phyloP scores from a whole-genome alignment of 108 stramenopile genomes.

The Nitzschia sp. region DNA sequence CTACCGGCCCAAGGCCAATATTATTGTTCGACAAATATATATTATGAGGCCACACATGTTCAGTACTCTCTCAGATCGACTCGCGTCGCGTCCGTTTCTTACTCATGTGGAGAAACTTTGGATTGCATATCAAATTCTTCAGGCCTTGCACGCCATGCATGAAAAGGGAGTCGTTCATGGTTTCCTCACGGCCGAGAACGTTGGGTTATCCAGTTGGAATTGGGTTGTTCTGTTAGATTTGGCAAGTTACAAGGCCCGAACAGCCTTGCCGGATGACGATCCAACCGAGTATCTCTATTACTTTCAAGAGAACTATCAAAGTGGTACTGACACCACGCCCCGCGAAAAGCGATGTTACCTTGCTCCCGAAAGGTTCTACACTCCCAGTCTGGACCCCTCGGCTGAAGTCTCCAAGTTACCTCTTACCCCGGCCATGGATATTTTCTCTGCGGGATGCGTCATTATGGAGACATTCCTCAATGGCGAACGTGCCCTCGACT shows the following conservation, averaged over 20 bases:
- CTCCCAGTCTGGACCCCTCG: conserved; percentile 26
- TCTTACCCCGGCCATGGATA: conserved; percentile 91
- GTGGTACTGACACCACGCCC: conserved; percentile 30
- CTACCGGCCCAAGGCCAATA: conserved; percentile 12
- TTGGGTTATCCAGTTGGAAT: conserved; percentile 87
- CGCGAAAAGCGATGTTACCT: conserved; percentile 91
- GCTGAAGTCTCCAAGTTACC: background rate
- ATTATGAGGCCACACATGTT: conserved; percentile 88
- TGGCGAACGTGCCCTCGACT: conserved; percentile 90
- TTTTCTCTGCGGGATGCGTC: conserved; percentile 96
- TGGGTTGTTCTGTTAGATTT: conserved; percentile 92
- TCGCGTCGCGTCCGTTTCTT: conserved; percentile 94
- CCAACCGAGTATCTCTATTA: conserved; percentile 91
- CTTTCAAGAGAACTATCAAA: conserved; percentile 63
- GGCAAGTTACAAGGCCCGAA: conserved; percentile 85
- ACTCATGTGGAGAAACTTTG: conserved; percentile 88
- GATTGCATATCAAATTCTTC: conserved; percentile 89
- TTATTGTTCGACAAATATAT: conserved; percentile 47
- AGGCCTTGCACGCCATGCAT: conserved; percentile 84
- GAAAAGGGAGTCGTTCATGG: conserved; percentile 82
- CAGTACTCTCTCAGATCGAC: conserved; percentile 87
- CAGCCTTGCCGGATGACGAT: conserved; percentile 92
- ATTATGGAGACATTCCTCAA: conserved; percentile 92
- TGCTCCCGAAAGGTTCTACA: conserved; percentile 91
- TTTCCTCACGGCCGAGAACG: conserved; percentile 93